A percentile compares a stretch with the other conserved stretches of the same genome.
These are phyloP conservation scores for Ricinus communis DNA, from an alignment of 345 rosid species.

Conservation along the genomic window DNA sequence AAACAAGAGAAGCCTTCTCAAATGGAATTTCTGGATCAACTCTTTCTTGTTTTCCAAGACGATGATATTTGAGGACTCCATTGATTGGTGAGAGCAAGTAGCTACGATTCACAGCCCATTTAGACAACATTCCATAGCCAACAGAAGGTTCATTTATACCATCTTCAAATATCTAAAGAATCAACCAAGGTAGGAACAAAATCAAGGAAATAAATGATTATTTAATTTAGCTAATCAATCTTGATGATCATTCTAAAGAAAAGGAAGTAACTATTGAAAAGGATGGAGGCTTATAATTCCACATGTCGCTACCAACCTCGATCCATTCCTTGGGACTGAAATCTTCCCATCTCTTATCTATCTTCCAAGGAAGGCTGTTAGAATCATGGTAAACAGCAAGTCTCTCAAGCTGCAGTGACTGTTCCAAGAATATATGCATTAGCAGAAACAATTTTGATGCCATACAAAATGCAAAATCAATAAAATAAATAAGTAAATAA, in stretches of 20 bases:
- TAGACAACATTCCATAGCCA: constrained; percentile 45
- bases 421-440: constrained; percentile 34
- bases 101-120: constrained; percentile 73
- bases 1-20: constrained; percentile 82
- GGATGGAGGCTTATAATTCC: constrained; percentile 6
- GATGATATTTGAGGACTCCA: constrained; percentile 90
- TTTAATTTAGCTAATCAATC: constrained; percentile 2
- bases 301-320: constrained; percentile 60
- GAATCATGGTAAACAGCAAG: constrained; percentile 95
- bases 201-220: not conserved
- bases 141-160: constrained; percentile 72
- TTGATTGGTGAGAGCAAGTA: constrained; percentile 88
- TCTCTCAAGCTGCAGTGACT: constrained; percentile 95
- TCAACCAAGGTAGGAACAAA: not conserved
- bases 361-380: constrained; percentile 76
- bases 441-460: constrained; percentile 17
- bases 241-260: constrained; percentile 9
- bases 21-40: constrained; percentile 85
- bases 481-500: constrained; percentile 9
- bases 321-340: constrained; percentile 87
- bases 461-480: not conserved
- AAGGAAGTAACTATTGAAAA: not conserved
- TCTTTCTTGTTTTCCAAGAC: constrained; percentile 95
- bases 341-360: constrained; percentile 86
- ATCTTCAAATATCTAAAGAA: constrained; percentile 83